Evolutionary conservation across 2,329 filamentous ascomycete genomes (phyloP).

Genomic region (Colletotrichum chrysophilum): DNA sequence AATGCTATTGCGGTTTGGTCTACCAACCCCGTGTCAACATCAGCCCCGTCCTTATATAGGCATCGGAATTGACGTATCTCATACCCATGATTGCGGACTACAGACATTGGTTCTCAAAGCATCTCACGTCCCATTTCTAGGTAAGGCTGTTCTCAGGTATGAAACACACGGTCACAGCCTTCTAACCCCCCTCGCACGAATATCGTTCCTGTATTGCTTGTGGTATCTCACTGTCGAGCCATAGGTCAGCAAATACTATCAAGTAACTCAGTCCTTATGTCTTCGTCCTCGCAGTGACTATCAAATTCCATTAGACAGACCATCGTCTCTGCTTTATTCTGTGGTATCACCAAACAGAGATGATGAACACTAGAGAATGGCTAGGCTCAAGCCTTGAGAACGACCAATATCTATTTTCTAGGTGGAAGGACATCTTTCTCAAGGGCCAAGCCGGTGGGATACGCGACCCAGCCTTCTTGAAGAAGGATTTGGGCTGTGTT

Average conservation of each 20-base stretch:
- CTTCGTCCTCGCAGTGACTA: rapidly evolving
- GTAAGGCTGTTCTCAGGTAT: background rate
- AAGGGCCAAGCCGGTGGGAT: background rate
- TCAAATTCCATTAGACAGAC: rapidly evolving
- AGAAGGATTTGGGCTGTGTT: background rate
- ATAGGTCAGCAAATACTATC: rapidly evolving
- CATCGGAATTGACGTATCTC: background rate
- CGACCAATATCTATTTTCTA: background rate
- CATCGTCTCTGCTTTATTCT: background rate
- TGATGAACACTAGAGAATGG: background rate
- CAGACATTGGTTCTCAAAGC: background rate
- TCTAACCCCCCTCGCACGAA: no score
- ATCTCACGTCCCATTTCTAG: background rate
- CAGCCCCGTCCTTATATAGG: background rate
- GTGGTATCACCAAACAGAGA: background rate
- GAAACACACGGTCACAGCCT: background rate
- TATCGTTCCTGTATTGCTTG: no score
- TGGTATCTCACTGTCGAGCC: background rate
- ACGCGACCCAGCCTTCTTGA: background rate
- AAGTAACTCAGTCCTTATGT: background rate
- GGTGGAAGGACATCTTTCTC: background rate
- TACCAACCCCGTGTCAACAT: background rate
- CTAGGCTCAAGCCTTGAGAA: background rate
- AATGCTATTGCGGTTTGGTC: background rate
- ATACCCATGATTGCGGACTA: background rate